Conservation (phyloP, 257 asterid species). For the Solanum tacnaense region DNA sequence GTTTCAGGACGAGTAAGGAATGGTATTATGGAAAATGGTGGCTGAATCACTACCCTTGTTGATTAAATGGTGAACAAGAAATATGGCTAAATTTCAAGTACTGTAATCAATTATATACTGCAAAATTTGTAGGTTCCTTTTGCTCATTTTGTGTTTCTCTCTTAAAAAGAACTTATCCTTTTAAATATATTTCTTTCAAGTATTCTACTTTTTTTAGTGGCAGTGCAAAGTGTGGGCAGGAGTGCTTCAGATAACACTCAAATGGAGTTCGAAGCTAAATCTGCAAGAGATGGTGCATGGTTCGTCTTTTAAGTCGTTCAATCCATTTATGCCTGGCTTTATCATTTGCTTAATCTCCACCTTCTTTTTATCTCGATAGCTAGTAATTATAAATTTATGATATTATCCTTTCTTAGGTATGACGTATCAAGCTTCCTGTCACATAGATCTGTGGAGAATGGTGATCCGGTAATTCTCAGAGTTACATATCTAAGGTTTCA, state of each 20-base stretch:
- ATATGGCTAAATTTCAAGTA: not conserved
- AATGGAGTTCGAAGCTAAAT: slow-evolving; percentile 93
- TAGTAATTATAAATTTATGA: not conserved
- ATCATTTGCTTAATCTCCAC: not conserved
- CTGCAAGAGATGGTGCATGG: slow-evolving; percentile 99
- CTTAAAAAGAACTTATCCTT: not conserved
- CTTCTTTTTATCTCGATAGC: not conserved
- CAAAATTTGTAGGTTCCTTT: not conserved
- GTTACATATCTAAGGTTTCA: slow-evolving; percentile 10
- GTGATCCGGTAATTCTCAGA: slow-evolving; percentile 64
- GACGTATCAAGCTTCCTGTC: slow-evolving; percentile 68
- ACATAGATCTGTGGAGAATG: slow-evolving; percentile 59
- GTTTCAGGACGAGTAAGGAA: not conserved
- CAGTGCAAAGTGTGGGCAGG: slow-evolving; percentile 46
- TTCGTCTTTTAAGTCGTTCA: slow-evolving; percentile 17
- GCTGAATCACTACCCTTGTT: not conserved
- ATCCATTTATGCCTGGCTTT: not conserved
- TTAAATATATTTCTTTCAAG: not conserved
- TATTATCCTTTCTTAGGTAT: slow-evolving; percentile 40
- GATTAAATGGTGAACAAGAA: not conserved
- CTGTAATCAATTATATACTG: not conserved
- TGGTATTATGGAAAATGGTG: not conserved
- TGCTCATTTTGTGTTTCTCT: not conserved
- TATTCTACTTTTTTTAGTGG: not conserved
- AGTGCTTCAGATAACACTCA: slow-evolving; percentile 43